Evolutionary conservation across 495 filamentous ascomycete genomes (phyloP).

Genomic region (Penicillium bialowiezense): DNA sequence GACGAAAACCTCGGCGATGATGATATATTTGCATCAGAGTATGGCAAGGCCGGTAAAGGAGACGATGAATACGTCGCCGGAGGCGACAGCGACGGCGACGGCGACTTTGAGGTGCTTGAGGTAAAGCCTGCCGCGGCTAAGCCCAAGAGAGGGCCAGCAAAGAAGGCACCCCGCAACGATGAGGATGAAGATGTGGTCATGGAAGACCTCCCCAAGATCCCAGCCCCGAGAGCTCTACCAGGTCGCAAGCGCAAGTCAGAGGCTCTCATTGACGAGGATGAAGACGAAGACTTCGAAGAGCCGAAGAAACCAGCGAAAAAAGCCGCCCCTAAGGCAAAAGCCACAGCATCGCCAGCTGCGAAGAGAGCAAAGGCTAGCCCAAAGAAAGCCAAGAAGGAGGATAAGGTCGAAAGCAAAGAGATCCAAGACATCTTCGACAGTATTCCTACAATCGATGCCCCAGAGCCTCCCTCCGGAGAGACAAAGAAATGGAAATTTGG

Average conservation of each 20-base stretch:
- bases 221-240: conserved; percentile 32
- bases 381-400: conserved; percentile 56
- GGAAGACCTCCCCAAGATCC: conserved; percentile 38
- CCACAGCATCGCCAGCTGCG: conserved; percentile 40
- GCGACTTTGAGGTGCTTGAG: conserved; percentile 37
- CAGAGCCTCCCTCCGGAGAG: conserved; percentile 70
- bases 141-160: conserved; percentile 37
- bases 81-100: conserved; percentile 57
- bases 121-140: conserved; percentile 34
- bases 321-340: conserved; percentile 23
- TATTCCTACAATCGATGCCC: conserved; percentile 76
- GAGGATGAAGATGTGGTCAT: conserved; percentile 49
- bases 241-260: conserved; percentile 59
- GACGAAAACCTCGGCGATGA: conserved; percentile 66
- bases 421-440: conserved; percentile 84
- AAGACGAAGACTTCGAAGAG: conserved; percentile 29
- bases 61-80: conserved; percentile 70
- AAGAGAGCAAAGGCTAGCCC: conserved; percentile 60
- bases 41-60: conserved; percentile 55
- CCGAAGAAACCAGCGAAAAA: conserved; percentile 34
- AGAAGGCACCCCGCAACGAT: conserved; percentile 37
- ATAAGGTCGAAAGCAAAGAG: conserved; percentile 56
- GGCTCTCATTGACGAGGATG: conserved; percentile 41
- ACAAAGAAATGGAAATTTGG: conserved; percentile 69
- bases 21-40: conserved; percentile 69